A percentile compares a stretch with the other conserved stretches of the same genome.
These are phyloP conservation scores for Aspergillus jensenii DNA, from an alignment of 2,329 filamentous ascomycete genomes.

Conservation along the genomic window DNA sequence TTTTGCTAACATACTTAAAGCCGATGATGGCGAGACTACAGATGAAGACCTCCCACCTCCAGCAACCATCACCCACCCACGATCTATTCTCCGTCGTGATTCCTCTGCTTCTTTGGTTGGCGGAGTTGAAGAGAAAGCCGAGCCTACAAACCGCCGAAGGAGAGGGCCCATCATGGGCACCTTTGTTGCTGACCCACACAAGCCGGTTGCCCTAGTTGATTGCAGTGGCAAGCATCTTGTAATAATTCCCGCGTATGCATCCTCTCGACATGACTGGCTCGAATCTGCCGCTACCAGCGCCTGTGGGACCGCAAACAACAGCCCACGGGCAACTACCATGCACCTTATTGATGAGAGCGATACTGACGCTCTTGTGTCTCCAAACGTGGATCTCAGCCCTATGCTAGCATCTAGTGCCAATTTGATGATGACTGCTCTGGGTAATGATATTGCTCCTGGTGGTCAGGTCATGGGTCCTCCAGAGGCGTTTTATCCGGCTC, in stretches of 20 bases:
- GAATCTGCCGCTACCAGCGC: conserved; percentile 44
- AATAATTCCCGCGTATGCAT: conserved; percentile 48
- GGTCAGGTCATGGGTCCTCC: conserved; percentile 70
- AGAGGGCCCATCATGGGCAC: conserved; percentile 49
- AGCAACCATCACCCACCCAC: conserved; percentile 48
- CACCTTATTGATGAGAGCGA: conserved; percentile 46
- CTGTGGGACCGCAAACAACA: conserved; percentile 44
- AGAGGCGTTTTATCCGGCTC: conserved; percentile 73
- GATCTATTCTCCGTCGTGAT: conserved; percentile 52
- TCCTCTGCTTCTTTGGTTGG: conserved; percentile 47
- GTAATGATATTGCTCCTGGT: conserved; percentile 48
- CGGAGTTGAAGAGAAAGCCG: conserved; percentile 38
- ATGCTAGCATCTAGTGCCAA: conserved; percentile 69
- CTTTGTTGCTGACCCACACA: conserved; percentile 49
- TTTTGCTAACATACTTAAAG: conserved; percentile 50
- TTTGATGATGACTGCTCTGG: conserved; percentile 75
- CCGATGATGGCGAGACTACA: conserved; percentile 61
- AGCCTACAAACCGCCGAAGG: conserved; percentile 37
- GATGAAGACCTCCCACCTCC: conserved; percentile 56
- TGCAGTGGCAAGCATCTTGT: conserved; percentile 49
- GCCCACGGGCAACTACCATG: conserved; percentile 40
- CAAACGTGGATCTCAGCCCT: conserved; percentile 45
- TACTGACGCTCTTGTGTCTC: conserved; percentile 42
- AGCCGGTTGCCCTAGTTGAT: conserved; percentile 49
- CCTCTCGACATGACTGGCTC: conserved; percentile 47